Conservation (phyloP, 176 grass and related monocot genomes). For the Sorghum bicolor region Sorghum_bicolor_NCBIv3 NC_012875.2:2596501-2597000, state of each 20-base stretch:
- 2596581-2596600: too few relatives aligned
- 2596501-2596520: conserved; percentile 30
- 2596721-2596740: background rate
- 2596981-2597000: background rate
- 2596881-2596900: background rate
- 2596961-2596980: background rate
- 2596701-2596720: background rate
- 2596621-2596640: too few relatives aligned
- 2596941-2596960: background rate
- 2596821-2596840: background rate
- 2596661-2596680: too few relatives aligned
- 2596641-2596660: too few relatives aligned
- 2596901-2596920: background rate
- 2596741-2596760: background rate
- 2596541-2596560: too few relatives aligned
- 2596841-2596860: background rate
- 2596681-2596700: background rate
- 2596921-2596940: background rate
- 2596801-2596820: background rate
- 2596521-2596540: background rate
- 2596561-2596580: too few relatives aligned
- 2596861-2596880: background rate
- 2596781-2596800: background rate
- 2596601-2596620: too few relatives aligned
- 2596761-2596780: background rate